phyloP scores from a whole-genome alignment of 1,139 yeast species.

The Diutina neorugosa region DNA sequence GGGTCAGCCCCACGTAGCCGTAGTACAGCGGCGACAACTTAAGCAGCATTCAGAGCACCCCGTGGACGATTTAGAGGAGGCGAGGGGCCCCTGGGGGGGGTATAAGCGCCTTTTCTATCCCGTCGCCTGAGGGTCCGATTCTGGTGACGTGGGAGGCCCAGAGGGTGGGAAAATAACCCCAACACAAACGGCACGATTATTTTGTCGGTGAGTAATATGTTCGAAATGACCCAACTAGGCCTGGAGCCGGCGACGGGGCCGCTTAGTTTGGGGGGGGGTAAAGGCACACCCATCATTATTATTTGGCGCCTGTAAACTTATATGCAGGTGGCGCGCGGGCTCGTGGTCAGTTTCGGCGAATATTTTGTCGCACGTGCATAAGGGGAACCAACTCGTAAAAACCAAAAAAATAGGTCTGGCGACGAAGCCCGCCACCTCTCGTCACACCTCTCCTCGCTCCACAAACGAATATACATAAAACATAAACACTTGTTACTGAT shows the following conservation, averaged over 20 bases:
- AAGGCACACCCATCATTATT: no score
- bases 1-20: slow-evolving; percentile 73
- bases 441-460: no score
- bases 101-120: background rate
- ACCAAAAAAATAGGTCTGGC: background rate
- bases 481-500: no score
- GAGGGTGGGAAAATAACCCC: background rate
- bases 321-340: no score
- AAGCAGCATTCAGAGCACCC: background rate
- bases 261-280: background rate
- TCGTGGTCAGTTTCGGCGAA: no score
- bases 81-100: background rate
- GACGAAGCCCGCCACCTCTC: no score
- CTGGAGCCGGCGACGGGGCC: background rate
- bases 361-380: background rate
- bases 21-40: slow-evolving; percentile 45
- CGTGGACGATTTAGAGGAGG: background rate
- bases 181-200: background rate
- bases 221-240: background rate
- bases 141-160: background rate
- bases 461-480: no score
- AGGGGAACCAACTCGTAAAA: background rate
- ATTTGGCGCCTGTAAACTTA: no score
- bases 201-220: background rate
- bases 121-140: background rate